Base-by-base conservation (phyloP, 306 rosid species). In the Coriaria nepalensis region DNA sequence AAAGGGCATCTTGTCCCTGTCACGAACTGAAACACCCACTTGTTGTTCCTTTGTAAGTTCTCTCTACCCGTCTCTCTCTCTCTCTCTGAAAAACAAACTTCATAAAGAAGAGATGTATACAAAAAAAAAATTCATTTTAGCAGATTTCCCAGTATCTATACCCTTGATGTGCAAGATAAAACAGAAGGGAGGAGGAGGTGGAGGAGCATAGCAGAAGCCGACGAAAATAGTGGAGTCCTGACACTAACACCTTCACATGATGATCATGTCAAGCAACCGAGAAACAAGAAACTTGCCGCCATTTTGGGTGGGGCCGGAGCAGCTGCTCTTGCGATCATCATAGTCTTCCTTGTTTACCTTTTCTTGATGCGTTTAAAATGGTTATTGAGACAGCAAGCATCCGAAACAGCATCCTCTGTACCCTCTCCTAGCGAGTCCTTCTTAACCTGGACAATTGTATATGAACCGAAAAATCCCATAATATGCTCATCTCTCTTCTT, bases 401-500 rank as follows among this genome's bases (percentile, higher is more conserved):
- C 93, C 49, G 86, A 82, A 32, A 37, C 57, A 58, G 78, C 60
- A 45, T 82, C 93, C 54, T 75, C 86, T 9, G 37, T 43, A 32
- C 74, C 83, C 14, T 78, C 93, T 36, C 78, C 77, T 5, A 66
- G 93, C 78, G 53, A 66, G 70, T 56, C 33, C 9, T n/a, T 11
- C 13, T 10, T 13, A 34, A 38, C 39, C 29, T 38, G 32, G 29
- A 45, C 10, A 10, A 47, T 32, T n/a, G 10, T 6, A 20, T 20
- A 20, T 3, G 29, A 20, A 20, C 29, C 29, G 29, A 20, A 20
- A 20, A 20, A 20, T 20, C 1, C 2, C 29, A 20, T 20, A 6
- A 9, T 49, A 8, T n/a, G 53, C 12, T 33, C 10, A 15, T 41
- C 50, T 33, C 49, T 33, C 37, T 33, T 33, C 6, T 36, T 39